Base-by-base conservation (phyloP, 129 eudicot genomes). In the Gnaphalium uliginosum region DNA sequence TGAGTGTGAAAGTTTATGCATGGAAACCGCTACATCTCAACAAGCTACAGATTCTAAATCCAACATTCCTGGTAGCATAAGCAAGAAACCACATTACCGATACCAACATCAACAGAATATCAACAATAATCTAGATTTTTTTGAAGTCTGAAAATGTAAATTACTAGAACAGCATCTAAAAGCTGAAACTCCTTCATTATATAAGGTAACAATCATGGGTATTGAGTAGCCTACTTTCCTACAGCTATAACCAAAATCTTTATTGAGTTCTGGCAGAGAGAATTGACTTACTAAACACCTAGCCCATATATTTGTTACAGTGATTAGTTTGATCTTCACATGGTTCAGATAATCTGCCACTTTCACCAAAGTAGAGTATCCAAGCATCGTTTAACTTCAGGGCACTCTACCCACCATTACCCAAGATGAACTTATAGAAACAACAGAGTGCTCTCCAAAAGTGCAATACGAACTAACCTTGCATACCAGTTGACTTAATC, bases 181-280 rank as follows among this genome's bases (percentile, higher is more conserved):
- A 56, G 61, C 25, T 8, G 61, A 56, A 54, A 56, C 11, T 8
- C 61, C 22, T 53, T 53, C 13, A 8, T 1, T 7, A 56, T 56
- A 5, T 7, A 21, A 6, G 25, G 61, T 17, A n/a, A 56, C 61
- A 56, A 56, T 22, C 61, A 56, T 56, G 11, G 26, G 25, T 14
- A 46, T 46, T 14, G n/a, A 46, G n/a, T 56, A 56, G 26, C 26
- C 26, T 56, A n/a, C 3, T 8, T 56, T 19, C 11, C 61, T 6
- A 22, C 25, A 56, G 25, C 61, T 56, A 56, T 23, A 22, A 56
- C 60, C 61, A 19, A 19, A 56, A 53, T 53, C 59, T 19, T 17
- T 18, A 53, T 53, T 53, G 58, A 51, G 58, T 51, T 50, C 58
- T 51, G 58, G 58, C 58, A 51, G n/a, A 15, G 21, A n/a, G 61